Base-by-base conservation (phyloP, 805 yeast genomes). In the Aciculoconidium aculeatum region DNA sequence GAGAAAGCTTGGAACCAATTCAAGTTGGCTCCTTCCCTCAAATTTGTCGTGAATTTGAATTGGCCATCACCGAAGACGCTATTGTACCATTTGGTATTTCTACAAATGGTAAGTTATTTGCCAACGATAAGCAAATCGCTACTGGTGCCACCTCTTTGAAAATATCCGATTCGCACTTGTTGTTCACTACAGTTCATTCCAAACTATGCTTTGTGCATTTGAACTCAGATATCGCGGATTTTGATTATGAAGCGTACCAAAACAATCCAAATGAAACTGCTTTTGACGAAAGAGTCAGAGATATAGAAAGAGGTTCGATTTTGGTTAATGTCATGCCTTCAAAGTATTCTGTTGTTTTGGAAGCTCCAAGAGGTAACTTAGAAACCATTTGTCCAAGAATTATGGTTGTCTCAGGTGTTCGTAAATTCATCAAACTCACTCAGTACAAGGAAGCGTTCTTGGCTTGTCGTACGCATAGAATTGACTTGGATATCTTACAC, bases 341-440 rank as follows among this genome's bases (percentile, higher is more conserved):
- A 0, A 80, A 75, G 32, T 77, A 87, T 33, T 71, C 88, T 1
- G 87, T 94, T 11, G 77, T 85, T 4, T 64, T 92, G 30, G 96
- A 92, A 54, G 96, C 96, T 4, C 94, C 94, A 35, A 73, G 99
- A 52, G 99, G 99, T 37, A 92, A 92, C 47, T 61, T 92, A 42
- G 99, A 92, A 55, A 87, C 97, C 0, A 82, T 92, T 11, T 79
- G 76, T 47, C 98, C 99, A 9, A 71, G 98, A 53, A 82, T 92
- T 25, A 77, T 92, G 81, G 94, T 90, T 3, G 61, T 92, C 21
- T 71, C 83, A 8, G 92, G 80, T 13, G 94, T 92, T 15, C 72
- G 98, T 41, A 65, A 70, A 18, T 68, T 70, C 41, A 85, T 92
- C 37, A 63, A 69, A 18, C 58, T 63, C 1, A 64, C 57, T 34